These are phyloP conservation scores for Cubamyces lactineus DNA, from an alignment of 768 basidiomycete genomes.

Conservation along the genomic window DNA sequence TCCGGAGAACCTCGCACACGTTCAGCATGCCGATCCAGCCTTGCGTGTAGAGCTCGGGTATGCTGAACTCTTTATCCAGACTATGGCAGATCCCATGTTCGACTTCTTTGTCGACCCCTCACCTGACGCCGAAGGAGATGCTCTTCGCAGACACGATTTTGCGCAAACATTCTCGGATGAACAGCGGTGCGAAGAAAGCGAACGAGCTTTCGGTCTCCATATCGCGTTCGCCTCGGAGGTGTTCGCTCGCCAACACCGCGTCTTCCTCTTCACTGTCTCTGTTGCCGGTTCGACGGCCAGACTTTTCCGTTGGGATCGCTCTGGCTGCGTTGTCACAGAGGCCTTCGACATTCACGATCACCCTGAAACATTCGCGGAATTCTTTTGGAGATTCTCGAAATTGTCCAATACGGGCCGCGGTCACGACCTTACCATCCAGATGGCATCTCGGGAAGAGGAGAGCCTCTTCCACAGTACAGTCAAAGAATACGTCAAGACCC, in stretches of 20 bases:
- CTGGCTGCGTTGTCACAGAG: slow-evolving; percentile 36
- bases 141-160: background rate
- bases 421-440: slow-evolving; percentile 21
- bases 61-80: slow-evolving; percentile 22
- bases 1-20: background rate
- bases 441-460: background rate
- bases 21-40: background rate
- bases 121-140: background rate
- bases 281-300: slow-evolving; percentile 33
- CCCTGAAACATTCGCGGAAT: slow-evolving; percentile 31
- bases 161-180: background rate
- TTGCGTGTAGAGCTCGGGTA: slow-evolving; percentile 6
- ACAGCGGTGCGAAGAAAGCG: background rate
- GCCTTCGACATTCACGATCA: slow-evolving; percentile 32
- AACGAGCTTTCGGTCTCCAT: background rate
- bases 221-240: background rate
- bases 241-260: slow-evolving; percentile 35
- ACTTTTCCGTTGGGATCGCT: slow-evolving; percentile 39
- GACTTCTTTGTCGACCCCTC: slow-evolving; percentile 19
- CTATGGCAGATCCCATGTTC: background rate
- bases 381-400: slow-evolving; percentile 35
- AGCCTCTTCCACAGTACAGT: background rate
- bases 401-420: slow-evolving; percentile 29
- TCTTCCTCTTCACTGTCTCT: slow-evolving; percentile 34
- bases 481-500: background rate